These are phyloP conservation scores for Zygoascus sp. DNA, from an alignment of 1,139 yeast genomes.

Conservation along the genomic window DNA sequence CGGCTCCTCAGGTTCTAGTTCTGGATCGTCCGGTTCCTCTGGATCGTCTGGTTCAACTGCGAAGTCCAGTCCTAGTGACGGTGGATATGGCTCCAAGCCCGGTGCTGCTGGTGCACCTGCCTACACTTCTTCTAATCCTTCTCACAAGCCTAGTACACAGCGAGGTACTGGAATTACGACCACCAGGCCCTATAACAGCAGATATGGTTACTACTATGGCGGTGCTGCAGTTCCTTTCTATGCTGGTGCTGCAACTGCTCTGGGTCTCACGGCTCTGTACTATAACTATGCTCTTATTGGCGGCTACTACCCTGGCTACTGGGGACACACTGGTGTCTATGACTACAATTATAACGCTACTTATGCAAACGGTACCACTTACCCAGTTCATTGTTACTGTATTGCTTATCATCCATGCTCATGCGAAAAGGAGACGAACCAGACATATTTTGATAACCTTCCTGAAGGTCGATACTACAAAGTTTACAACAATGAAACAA, in stretches of 20 bases:
- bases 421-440: constrained; percentile 21
- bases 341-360: constrained; percentile 23
- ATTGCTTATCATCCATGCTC: constrained; percentile 25
- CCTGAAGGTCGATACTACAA: constrained; percentile 17
- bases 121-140: constrained; percentile 8
- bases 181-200: constrained; percentile 15
- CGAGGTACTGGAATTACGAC: constrained; percentile 13
- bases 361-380: constrained; percentile 21
- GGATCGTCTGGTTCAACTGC: constrained; percentile 9
- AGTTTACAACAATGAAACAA: constrained; percentile 9
- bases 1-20: constrained; percentile 12
- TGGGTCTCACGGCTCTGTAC: constrained; percentile 20
- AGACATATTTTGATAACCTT: constrained; percentile 21
- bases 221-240: constrained; percentile 23
- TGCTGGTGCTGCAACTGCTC: constrained; percentile 25
- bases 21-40: constrained; percentile 4
- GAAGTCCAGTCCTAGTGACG: background rate
- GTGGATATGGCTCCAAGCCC: background rate
- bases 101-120: constrained; percentile 2
- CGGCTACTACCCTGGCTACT: constrained; percentile 22
- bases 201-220: constrained; percentile 22
- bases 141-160: constrained; percentile 5
- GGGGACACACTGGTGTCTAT: constrained; percentile 25
- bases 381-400: constrained; percentile 25
- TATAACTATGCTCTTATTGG: constrained; percentile 14